These are phyloP conservation scores for Monosporozyma servazzii DNA, from an alignment of 805 yeast genomes.

Conservation along the genomic window DNA sequence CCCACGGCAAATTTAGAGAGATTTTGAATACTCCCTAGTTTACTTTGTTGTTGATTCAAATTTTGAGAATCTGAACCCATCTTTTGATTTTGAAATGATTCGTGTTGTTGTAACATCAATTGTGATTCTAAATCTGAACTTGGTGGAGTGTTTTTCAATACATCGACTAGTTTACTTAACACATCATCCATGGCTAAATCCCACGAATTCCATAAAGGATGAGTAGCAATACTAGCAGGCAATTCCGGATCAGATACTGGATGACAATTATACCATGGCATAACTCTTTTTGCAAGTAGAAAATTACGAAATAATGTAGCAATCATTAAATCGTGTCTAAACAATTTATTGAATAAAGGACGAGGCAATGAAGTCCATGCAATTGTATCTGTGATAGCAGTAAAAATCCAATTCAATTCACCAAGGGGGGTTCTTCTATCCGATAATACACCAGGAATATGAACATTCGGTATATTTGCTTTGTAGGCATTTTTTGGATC, in stretches of 20 bases:
- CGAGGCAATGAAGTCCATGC: constrained; percentile 93
- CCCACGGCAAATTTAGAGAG: constrained; percentile 27
- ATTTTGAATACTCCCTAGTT: constrained; percentile 17
- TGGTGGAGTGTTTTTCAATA: constrained; percentile 29
- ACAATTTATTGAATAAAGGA: constrained; percentile 78
- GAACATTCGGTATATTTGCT: constrained; percentile 35
- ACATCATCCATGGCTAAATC: constrained; percentile 95
- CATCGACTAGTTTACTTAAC: constrained; percentile 55
- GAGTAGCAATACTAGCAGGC: constrained; percentile 71
- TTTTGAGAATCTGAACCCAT: not conserved
- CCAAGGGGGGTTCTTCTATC: constrained; percentile 94
- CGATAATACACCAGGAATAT: constrained; percentile 82
- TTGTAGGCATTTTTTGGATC: constrained; percentile 15
- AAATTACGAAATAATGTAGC: constrained; percentile 94
- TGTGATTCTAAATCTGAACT: constrained; percentile 23
- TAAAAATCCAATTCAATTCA: constrained; percentile 93
- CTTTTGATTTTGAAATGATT: constrained; percentile 10
- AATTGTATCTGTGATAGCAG: constrained; percentile 94
- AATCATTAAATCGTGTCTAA: constrained; percentile 92
- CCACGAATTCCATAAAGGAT: constrained; percentile 98
- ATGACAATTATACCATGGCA: constrained; percentile 89
- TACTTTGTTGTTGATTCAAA: constrained; percentile 1
- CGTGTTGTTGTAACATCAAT: constrained; percentile 20
- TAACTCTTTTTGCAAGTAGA: constrained; percentile 79
- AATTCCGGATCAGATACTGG: constrained; percentile 90